phyloP scores from a whole-genome alignment of 176 grass and related monocot genomes.

The Hyparrhenia diplandra region DNA sequence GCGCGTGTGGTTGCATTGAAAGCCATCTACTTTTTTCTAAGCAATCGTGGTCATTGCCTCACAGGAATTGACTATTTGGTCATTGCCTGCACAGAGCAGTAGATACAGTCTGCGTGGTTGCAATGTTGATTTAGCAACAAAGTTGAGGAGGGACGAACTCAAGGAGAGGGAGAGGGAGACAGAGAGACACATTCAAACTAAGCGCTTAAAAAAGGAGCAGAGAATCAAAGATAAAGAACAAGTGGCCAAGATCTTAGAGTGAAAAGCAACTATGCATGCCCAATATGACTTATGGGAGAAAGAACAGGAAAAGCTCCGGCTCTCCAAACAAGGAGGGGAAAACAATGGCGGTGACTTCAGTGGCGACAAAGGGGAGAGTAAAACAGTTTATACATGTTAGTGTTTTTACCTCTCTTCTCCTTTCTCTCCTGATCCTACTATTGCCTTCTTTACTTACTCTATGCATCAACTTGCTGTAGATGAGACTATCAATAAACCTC shows the following conservation, averaged over 20 bases:
- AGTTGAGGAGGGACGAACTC: not conserved
- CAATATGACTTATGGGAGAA: not conserved
- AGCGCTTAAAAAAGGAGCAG: not conserved
- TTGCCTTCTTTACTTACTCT: not conserved
- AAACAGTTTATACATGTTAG: not conserved
- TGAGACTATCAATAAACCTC: not conserved
- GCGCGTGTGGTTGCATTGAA: too few relatives aligned
- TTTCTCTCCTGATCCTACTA: not conserved
- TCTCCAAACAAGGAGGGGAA: not conserved
- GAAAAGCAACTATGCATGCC: not conserved
- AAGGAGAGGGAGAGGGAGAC: not conserved
- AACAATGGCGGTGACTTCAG: not conserved
- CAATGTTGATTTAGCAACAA: not conserved
- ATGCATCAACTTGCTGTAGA: conserved; percentile 3
- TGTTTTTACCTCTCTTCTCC: not conserved
- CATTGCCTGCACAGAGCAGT: not conserved
- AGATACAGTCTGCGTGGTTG: not conserved
- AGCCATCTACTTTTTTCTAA: not conserved
- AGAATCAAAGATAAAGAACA: not conserved
- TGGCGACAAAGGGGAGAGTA: not conserved
- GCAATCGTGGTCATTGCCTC: not conserved
- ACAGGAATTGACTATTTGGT: not conserved
- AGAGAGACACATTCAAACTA: not conserved
- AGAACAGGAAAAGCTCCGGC: not conserved
- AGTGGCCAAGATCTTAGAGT: not conserved